phyloP scores from a whole-genome alignment of 2,329 filamentous ascomycete species.

The Remersonia thermophila region DNA sequence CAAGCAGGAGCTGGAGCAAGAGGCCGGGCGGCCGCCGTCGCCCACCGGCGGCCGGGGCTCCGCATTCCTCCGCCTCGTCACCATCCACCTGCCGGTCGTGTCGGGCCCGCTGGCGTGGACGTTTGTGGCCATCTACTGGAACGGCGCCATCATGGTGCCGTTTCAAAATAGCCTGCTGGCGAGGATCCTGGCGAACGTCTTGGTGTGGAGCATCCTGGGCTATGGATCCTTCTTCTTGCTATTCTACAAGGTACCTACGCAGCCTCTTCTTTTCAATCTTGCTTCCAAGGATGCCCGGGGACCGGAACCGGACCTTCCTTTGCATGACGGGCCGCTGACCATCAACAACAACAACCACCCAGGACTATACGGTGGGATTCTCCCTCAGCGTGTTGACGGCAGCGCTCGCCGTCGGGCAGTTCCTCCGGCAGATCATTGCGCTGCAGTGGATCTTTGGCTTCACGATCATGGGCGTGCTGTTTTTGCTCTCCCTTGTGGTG shows the following conservation, averaged over 20 bases:
- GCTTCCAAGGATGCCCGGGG: no score
- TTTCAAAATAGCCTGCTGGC: conserved; percentile 53
- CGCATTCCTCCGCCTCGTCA: conserved; percentile 49
- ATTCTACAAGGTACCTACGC: conserved; percentile 49
- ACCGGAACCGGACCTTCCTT: no score
- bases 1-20: conserved; percentile 19
- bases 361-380: conserved; percentile 68
- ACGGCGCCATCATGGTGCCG: conserved; percentile 70
- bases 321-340: no score
- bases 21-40: no score
- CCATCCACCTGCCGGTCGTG: conserved; percentile 65
- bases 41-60: no score
- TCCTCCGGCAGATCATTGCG: conserved; percentile 59
- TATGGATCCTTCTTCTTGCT: conserved; percentile 68
- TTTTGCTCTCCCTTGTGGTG: conserved; percentile 53
- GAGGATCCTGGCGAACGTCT: conserved; percentile 74
- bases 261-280: neutral
- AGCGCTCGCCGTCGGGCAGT: conserved; percentile 66
- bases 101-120: conserved; percentile 76
- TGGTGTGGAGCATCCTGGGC: conserved; percentile 71
- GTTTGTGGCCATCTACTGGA: conserved; percentile 79
- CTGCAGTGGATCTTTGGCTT: conserved; percentile 93
- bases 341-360: no score
- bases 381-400: conserved; percentile 61
- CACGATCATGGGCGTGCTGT: conserved; percentile 63